A percentile compares a stretch with the other conserved stretches of the same genome.
Conservation (phyloP, 805 yeast species). For the Myxozyma nipponensis region DNA sequence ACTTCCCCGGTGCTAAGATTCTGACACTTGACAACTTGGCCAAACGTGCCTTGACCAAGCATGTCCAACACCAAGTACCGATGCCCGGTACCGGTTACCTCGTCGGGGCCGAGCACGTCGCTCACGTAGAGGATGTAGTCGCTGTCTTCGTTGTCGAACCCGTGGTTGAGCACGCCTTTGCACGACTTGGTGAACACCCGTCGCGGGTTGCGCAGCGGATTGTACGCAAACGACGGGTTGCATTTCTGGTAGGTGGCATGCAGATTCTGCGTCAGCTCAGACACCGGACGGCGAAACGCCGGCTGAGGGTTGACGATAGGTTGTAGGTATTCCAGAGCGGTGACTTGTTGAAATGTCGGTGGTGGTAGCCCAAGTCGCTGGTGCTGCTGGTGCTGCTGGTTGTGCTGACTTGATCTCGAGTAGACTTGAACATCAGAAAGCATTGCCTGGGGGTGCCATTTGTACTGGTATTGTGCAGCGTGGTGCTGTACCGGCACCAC, state of each 20-base stretch:
- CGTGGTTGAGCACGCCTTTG: conserved; percentile 74
- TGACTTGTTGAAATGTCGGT: neutral
- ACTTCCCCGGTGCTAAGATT: conserved; percentile 70
- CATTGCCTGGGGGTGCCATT: too few species aligned
- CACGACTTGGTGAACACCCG: conserved; percentile 88
- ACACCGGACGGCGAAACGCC: conserved; percentile 49
- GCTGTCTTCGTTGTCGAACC: conserved; percentile 78
- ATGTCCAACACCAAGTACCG: conserved; percentile 79
- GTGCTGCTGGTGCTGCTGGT: too few species aligned
- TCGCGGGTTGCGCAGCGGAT: conserved; percentile 78
- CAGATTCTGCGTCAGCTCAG: conserved; percentile 70
- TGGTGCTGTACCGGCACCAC: too few species aligned
- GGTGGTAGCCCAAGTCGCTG: neutral
- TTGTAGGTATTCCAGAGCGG: neutral
- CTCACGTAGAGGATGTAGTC: conserved; percentile 91
- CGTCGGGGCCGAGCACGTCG: conserved; percentile 68
- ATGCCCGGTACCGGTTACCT: conserved; percentile 49
- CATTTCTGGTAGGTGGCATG: conserved; percentile 78
- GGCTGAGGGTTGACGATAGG: conserved; percentile 7
- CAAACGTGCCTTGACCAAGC: conserved; percentile 94
- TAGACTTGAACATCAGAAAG: too few species aligned
- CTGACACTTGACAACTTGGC: conserved; percentile 94
- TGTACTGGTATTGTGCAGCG: too few species aligned
- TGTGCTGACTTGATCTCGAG: too few species aligned
- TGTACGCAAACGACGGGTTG: conserved; percentile 77